Conservation (phyloP, 306 rosid genomes). For the Lathyrus sativus region DNA sequence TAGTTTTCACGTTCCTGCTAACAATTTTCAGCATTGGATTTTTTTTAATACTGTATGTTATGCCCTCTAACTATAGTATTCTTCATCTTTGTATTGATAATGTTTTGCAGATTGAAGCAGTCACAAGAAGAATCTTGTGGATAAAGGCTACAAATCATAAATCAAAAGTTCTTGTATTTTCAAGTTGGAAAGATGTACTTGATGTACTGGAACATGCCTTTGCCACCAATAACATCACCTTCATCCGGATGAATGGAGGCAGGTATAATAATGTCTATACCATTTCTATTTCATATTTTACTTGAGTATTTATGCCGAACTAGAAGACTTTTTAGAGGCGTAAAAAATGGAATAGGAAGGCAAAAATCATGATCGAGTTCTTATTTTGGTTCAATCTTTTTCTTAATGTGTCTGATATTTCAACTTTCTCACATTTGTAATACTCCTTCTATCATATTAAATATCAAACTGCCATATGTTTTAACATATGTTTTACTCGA, state of each 20-base stretch:
- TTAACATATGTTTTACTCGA: background rate
- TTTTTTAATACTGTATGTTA: constrained; percentile 1
- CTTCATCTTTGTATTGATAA: constrained; percentile 25
- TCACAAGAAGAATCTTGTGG: constrained; percentile 88
- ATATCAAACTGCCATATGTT: too few species aligned
- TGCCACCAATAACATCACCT: constrained; percentile 62
- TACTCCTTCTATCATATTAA: too few species aligned
- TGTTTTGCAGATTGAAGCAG: constrained; percentile 79
- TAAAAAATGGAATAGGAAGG: constrained; percentile 18
- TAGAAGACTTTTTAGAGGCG: constrained; percentile 16
- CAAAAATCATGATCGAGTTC: constrained; percentile 4
- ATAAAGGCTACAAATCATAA: constrained; percentile 71
- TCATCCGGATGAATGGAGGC: constrained; percentile 92
- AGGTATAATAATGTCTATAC: constrained; percentile 53
- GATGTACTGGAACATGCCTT: constrained; percentile 93
- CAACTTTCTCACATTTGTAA: background rate
- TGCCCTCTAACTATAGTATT: constrained; percentile 20
- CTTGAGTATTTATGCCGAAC: constrained; percentile 30
- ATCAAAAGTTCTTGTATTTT: constrained; percentile 84
- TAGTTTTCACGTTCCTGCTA: constrained; percentile 32
- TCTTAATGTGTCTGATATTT: constrained; percentile 1
- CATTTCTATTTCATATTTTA: constrained; percentile 15
- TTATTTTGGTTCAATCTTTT: constrained; percentile 8
- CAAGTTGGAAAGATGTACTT: constrained; percentile 97
- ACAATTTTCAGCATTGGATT: background rate